Evolutionary conservation across 192 early-diverging fungal species (phyloP).

Genomic region (Backusella mclennaniae): DNA sequence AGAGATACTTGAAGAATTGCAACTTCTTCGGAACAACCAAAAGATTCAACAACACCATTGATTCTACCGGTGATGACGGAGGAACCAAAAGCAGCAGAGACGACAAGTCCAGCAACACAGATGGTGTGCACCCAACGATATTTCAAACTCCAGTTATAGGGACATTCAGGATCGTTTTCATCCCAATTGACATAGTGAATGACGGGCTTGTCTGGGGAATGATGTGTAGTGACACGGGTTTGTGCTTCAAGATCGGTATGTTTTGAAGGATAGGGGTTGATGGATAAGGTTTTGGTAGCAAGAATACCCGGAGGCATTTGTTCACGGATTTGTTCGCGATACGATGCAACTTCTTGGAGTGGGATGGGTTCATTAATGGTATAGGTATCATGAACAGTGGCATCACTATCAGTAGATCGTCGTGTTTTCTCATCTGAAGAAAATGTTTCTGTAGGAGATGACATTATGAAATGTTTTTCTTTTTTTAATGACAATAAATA

Average conservation of each 20-base stretch:
- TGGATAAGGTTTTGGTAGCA: constrained; percentile 6
- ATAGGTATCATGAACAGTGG: constrained; percentile 5
- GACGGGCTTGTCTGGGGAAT: background rate
- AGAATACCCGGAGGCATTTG: constrained; percentile 20
- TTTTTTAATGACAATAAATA: background rate
- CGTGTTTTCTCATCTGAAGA: background rate
- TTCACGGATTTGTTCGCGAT: constrained; percentile 13
- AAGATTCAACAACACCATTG: constrained; percentile 6
- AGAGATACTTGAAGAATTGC: constrained; percentile 29
- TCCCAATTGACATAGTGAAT: constrained; percentile 31
- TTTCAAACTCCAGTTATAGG: constrained; percentile 24
- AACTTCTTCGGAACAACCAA: constrained; percentile 19
- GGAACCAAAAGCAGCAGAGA: constrained; percentile 30
- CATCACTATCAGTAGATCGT: background rate
- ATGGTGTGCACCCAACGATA: constrained; percentile 25
- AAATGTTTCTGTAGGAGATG: background rate
- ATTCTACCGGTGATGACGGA: constrained; percentile 26
- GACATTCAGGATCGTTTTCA: constrained; percentile 30
- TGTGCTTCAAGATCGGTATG: background rate
- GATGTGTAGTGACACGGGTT: background rate
- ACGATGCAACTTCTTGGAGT: constrained; percentile 11
- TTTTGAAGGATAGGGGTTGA: constrained; percentile 9
- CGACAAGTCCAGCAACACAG: constrained; percentile 18
- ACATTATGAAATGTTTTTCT: background rate
- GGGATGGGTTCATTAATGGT: constrained; percentile 10